Evolutionary conservation across 2,329 filamentous ascomycete species (phyloP), one percentile per base, ranked within the genome.

Genomic region (Fusarium scirpi): DNA sequence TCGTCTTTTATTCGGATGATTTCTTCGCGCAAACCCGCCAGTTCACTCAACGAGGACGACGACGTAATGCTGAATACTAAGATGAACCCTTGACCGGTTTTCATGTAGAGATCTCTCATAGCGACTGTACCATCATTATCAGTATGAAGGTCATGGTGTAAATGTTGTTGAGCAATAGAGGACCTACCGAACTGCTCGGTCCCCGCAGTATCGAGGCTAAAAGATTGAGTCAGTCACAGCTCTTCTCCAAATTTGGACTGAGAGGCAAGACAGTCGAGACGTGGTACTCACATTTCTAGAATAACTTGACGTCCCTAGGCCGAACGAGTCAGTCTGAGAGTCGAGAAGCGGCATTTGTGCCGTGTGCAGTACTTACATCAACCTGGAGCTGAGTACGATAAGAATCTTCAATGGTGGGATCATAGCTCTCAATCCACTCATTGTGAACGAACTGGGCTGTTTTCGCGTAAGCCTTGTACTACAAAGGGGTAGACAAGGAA

Each of bases 51-150:
- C n/a, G 93, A 97, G 34, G 92, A 92, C 66, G 87, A 85, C 67
- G 93, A 96, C 20, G 93, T 95, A 77, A 97, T 97, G 81, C 92
- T 95, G 82, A 97, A 97, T 62, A 97, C 94, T 40, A 97, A 87
- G 58, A 97, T 87, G 79, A 97, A 97, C 0, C 94, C 94, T 82
- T 97, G 93, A 58, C 94, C 94, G 41, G 94, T 93, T 79, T 96
- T 96, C 93, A 97, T 97, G 84, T 97, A 96, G 47, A 95, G 85
- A 78, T 96, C 93, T 77, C 92, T 87, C 87, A 89, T 89, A 60
- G 87, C 87, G 74, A 89, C 85, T 89, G 67, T 43, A 47, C 47
- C 55, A 67, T 65, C 54, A 67, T 64, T 48, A 65, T 76, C 67
- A 77, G 74, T 72, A 65, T 46, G 48, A 62, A 55, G 52, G 62